Evolutionary conservation across 768 basidiomycete genomes (phyloP).

Genomic region (Termitomyces sp.): DNA sequence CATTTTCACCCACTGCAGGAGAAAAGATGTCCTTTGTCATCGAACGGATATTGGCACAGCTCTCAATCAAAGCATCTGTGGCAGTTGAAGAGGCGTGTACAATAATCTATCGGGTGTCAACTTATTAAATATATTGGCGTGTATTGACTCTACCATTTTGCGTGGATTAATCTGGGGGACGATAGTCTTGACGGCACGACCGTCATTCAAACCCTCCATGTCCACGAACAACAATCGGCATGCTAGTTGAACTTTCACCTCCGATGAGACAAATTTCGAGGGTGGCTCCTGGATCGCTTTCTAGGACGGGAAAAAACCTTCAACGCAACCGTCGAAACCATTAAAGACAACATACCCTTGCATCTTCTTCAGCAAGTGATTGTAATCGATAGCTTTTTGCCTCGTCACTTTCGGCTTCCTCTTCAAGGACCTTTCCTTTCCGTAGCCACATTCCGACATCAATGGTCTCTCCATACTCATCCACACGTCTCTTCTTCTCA

Average conservation of each 20-base stretch:
- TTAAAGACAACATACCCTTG: conserved; percentile 47
- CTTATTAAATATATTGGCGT: conserved; percentile 1
- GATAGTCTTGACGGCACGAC: conserved; percentile 94
- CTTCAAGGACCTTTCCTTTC: conserved; percentile 86
- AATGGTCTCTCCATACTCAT: conserved; percentile 92
- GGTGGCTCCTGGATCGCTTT: conserved; percentile 80
- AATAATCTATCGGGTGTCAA: conserved; percentile 57
- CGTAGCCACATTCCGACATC: conserved; percentile 96
- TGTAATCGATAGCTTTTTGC: conserved; percentile 63
- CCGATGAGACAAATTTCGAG: conserved; percentile 81
- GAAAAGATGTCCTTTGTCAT: conserved; percentile 93
- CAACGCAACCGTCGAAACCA: not conserved
- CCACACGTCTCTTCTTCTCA: conserved; percentile 87
- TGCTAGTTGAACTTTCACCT: conserved; percentile 72
- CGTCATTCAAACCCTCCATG: conserved; percentile 95
- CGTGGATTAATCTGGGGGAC: conserved; percentile 95
- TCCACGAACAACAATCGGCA: conserved; percentile 91
- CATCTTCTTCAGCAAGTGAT: conserved; percentile 73
- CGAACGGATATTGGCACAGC: conserved; percentile 75
- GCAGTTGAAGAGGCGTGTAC: conserved; percentile 72
- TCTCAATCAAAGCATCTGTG: conserved; percentile 69
- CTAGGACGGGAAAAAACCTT: conserved; percentile 27
- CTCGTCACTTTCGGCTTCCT: conserved; percentile 83
- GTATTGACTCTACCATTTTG: conserved; percentile 63
- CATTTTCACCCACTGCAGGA: conserved; percentile 66